Conservation (phyloP, 1,284 basidiomycete species). For the Leccinum pseudoinsigne region DNA sequence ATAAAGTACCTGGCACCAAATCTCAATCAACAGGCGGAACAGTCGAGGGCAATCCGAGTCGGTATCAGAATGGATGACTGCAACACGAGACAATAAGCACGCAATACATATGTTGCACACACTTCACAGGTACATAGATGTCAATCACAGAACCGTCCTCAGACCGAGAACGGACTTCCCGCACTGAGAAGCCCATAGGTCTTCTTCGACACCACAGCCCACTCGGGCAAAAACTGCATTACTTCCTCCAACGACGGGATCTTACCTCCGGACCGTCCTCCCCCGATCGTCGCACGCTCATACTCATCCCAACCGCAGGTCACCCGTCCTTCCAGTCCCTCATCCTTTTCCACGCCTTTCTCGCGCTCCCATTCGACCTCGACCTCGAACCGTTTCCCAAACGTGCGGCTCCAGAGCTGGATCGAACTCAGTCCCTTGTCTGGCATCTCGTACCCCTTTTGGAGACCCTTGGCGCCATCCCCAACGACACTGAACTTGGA, state of each 20-base stretch:
- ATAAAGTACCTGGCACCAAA: not conserved
- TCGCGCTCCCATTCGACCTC: constrained; percentile 44
- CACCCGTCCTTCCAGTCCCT: constrained; percentile 47
- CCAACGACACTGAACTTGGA: constrained; percentile 41
- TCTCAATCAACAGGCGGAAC: not conserved
- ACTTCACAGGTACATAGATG: not conserved
- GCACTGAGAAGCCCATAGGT: constrained; percentile 60
- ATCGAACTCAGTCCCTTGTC: constrained; percentile 45
- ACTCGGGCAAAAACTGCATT: constrained; percentile 63
- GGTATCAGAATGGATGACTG: not conserved
- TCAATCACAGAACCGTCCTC: constrained; percentile 8
- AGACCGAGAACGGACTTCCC: constrained; percentile 41
- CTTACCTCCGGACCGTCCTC: constrained; percentile 38
- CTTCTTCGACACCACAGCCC: constrained; percentile 63
- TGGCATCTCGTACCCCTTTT: constrained; percentile 45
- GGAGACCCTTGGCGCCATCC: constrained; percentile 37
- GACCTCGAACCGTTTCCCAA: constrained; percentile 59
- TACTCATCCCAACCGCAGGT: constrained; percentile 75
- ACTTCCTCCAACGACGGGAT: constrained; percentile 77
- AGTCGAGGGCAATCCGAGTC: not conserved
- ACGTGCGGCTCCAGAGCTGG: constrained; percentile 68
- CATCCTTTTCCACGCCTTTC: constrained; percentile 10
- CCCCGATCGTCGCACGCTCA: constrained; percentile 54
- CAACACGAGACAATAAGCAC: no score
- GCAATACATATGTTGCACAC: no score